Conservation (phyloP, 306 rosid genomes). For the Gleditsia sinensis region DNA sequence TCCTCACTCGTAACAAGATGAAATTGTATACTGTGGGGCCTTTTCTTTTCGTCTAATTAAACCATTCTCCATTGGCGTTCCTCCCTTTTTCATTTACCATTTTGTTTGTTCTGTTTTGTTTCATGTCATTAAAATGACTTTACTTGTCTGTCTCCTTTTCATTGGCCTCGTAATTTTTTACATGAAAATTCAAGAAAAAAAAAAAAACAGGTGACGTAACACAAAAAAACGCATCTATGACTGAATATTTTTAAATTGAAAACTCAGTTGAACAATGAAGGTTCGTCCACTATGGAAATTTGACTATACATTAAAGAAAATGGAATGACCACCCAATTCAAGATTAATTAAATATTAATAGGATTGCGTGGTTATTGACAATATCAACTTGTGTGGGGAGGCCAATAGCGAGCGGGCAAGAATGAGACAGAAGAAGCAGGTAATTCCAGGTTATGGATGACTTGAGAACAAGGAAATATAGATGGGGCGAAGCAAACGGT, state of each 20-base stretch:
- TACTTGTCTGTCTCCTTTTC: neutral
- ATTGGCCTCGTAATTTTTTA: neutral
- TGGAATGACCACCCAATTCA: neutral
- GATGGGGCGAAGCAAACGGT: neutral
- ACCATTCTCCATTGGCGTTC: too few relatives aligned
- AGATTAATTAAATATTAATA: neutral
- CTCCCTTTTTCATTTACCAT: too few relatives aligned
- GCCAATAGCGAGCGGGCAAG: neutral
- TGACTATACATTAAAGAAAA: neutral
- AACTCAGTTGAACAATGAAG: neutral
- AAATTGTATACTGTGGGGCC: slow-evolving; percentile 54
- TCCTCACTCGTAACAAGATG: slow-evolving; percentile 45
- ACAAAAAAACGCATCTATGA: neutral
- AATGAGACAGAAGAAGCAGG: neutral
- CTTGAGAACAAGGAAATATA: neutral
- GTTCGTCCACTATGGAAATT: neutral
- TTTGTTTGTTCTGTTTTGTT: neutral
- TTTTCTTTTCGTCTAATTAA: slow-evolving; percentile 32
- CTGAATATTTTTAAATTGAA: neutral
- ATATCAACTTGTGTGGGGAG: neutral
- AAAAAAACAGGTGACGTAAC: neutral
- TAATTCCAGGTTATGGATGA: neutral
- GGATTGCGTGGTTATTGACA: neutral
- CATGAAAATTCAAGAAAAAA: neutral
- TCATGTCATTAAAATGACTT: neutral